These are phyloP conservation scores for Auxenochlorella pyrenoidosa DNA, from an alignment of 139 green algal genomes.

Conservation along the genomic window DNA sequence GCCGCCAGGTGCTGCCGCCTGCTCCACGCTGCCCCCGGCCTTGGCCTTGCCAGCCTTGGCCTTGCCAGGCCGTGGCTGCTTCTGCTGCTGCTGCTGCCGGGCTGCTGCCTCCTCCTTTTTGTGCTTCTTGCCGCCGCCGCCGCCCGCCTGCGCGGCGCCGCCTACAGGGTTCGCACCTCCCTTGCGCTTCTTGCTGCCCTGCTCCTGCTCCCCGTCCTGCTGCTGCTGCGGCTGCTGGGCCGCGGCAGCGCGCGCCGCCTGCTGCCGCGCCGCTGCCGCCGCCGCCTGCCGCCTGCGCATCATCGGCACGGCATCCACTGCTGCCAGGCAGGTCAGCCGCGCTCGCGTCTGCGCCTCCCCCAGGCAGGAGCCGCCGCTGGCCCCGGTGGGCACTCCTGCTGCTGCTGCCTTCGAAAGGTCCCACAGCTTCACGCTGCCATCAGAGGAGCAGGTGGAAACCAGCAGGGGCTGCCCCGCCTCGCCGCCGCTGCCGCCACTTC, in stretches of 20 bases:
- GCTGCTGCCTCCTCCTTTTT: neutral
- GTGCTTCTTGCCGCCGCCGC: neutral
- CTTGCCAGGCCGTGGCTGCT: neutral
- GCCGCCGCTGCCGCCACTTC: neutral
- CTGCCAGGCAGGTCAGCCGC: constrained; percentile 40
- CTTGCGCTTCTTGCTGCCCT: neutral
- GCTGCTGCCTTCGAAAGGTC: constrained; percentile 39
- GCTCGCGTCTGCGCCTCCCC: constrained; percentile 31
- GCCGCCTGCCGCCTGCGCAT: constrained; percentile 25
- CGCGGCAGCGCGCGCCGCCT: neutral
- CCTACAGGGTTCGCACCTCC: neutral
- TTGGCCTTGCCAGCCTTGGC: neutral
- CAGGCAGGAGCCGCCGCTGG: constrained; percentile 24
- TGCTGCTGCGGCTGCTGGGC: constrained; percentile 7
- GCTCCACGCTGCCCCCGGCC: neutral
- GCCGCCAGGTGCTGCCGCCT: neutral
- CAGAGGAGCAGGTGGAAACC: constrained; percentile 64
- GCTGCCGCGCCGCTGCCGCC: constrained; percentile 11
- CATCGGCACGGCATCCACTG: constrained; percentile 11
- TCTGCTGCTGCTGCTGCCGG: neutral
- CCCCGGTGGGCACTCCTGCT: neutral
- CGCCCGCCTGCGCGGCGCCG: neutral
- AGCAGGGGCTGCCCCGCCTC: neutral
- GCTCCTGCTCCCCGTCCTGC: no score
- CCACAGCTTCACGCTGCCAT: constrained; percentile 81